phyloP scores from a whole-genome alignment of 2,329 filamentous ascomycete genomes.

The Hypoxylon sp. region DNA sequence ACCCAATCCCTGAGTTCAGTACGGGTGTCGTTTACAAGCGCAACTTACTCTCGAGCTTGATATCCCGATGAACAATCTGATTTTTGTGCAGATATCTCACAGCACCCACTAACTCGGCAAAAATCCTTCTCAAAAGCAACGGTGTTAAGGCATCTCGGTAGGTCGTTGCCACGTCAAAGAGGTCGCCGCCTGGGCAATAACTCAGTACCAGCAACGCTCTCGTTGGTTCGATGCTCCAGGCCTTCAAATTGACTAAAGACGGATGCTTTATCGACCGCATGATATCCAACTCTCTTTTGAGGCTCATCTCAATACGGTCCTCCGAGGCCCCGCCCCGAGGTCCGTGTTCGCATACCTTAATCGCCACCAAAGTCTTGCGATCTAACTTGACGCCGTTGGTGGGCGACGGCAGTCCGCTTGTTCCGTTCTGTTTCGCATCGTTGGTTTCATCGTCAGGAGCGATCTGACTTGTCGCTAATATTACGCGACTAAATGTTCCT shows the following conservation, averaged over 20 bases:
- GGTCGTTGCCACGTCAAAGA: constrained; percentile 90
- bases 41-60: constrained; percentile 91
- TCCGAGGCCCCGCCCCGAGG: constrained; percentile 94
- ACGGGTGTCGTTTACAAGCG: constrained; percentile 37
- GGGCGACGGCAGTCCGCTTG: constrained; percentile 55
- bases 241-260: constrained; percentile 90
- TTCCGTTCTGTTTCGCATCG: constrained; percentile 55
- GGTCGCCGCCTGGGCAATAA: constrained; percentile 93
- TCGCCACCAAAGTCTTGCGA: constrained; percentile 87
- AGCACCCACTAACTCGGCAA: constrained; percentile 88
- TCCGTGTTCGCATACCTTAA: constrained; percentile 96
- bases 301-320: constrained; percentile 90
- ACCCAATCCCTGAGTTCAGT: constrained; percentile 15
- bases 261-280: constrained; percentile 90
- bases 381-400: constrained; percentile 62
- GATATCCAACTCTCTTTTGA: constrained; percentile 96
- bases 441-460: constrained; percentile 62
- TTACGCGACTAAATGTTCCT: constrained; percentile 95
- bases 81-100: constrained; percentile 87
- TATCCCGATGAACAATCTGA: constrained; percentile 94
- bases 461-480: constrained; percentile 87
- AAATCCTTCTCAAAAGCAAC: constrained; percentile 83
- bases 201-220: constrained; percentile 88
- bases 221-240: constrained; percentile 87
- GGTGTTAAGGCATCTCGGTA: constrained; percentile 78